Base-by-base conservation (phyloP, 2,329 filamentous ascomycete species). In the Chaetomium sp. region DNA sequence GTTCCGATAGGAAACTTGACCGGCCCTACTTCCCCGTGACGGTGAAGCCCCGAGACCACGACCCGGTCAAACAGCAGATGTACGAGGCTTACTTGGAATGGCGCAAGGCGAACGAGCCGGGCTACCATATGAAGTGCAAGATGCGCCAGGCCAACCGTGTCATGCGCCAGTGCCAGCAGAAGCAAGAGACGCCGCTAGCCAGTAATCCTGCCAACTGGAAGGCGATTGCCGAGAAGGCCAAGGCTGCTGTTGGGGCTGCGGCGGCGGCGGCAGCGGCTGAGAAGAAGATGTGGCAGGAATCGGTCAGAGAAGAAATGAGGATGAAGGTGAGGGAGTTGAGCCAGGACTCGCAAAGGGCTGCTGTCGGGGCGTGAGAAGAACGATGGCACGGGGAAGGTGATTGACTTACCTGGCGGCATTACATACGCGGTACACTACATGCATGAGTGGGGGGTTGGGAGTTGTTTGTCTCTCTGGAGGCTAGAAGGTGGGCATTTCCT, bases 81-180 rank as follows among this genome's bases (percentile, higher is more conserved):
- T 83, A 83, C 69, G 81, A 83, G 71, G 78, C 76, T 42, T 82
- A 77, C 68, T 78, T 83, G 38, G 81, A 83, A 70, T 81, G 78
- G 77, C 78, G 80, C 63, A 83, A 83, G 67, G 78, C 78, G 25
- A 78, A 78, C 55, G 78, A 82, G 67, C 81, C 81, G 6, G 80
- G 79, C 2, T 83, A 82, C 68, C 80, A 81, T 27, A 68, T 78
- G 64, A 74, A 78, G 68, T 83, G 81, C 72, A 80, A 80, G 66
- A 73, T 74, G 49, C 74, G 80, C 55, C 80, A 82, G 69, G 78
- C 79, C 13, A 67, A 73, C 29, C 71, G 72, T 21, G 65, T 70
- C 16, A 64, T 72, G 50, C 68, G 72, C n/a, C 58, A 65, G 25
- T 54, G 27, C 49, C 59, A 63, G 21, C 53, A 51, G 42, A 47